phyloP scores from a whole-genome alignment of 78 protist genomes.

The Dictyostelium citrinum region DNA sequence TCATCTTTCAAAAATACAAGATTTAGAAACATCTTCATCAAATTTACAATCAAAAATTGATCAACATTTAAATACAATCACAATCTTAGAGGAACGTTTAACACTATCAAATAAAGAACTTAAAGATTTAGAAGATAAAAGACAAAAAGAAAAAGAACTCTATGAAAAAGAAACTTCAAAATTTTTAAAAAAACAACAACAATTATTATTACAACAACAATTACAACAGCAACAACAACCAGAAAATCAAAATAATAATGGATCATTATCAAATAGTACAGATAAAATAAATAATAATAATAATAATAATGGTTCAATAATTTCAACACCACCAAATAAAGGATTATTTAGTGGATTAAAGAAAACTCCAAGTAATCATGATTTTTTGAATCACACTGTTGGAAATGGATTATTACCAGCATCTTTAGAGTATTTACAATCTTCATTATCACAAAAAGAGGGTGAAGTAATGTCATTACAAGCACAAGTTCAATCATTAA shows the following conservation, averaged over 20 bases:
- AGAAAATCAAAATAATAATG: neutral
- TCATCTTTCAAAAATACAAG: neutral
- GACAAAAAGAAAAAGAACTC: slow-evolving; percentile 40
- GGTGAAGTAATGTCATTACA: slow-evolving; percentile 34
- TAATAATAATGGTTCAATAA: neutral
- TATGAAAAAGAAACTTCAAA: slow-evolving; percentile 14
- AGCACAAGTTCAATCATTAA: slow-evolving; percentile 11
- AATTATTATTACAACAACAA: slow-evolving; percentile 20
- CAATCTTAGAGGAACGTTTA: neutral
- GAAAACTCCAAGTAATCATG: slow-evolving; percentile 34
- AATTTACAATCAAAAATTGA: neutral
- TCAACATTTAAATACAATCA: neutral
- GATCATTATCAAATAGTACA: neutral
- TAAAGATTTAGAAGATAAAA: slow-evolving; percentile 24
- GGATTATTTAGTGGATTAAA: neutral
- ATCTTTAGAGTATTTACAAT: slow-evolving; percentile 13
- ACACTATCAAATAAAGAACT: slow-evolving; percentile 26
- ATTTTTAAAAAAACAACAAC: slow-evolving; percentile 4
- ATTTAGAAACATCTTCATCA: neutral
- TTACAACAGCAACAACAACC: neutral
- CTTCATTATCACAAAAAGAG: slow-evolving; percentile 37
- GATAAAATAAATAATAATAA: too few species aligned
- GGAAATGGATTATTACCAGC: neutral
- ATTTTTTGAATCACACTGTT: neutral
- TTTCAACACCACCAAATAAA: neutral